phyloP scores from a whole-genome alignment of 139 green algal genomes.

The Axilococcus clingmanii region DNA sequence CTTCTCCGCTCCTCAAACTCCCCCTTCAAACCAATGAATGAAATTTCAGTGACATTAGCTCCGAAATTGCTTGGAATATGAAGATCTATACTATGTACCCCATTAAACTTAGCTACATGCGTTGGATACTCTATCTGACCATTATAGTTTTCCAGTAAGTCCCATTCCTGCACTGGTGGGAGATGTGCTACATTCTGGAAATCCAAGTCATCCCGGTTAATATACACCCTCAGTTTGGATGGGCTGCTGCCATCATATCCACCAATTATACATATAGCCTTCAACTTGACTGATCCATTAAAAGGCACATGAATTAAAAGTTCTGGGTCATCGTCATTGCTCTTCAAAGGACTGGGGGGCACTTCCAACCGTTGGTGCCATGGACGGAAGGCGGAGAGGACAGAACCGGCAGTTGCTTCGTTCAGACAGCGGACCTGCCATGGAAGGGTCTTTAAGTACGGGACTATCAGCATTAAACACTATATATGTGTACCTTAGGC shows the following conservation, averaged over 20 bases:
- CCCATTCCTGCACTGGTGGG: constrained; percentile 68
- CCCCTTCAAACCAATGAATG: constrained; percentile 78
- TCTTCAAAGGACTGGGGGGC: constrained; percentile 29
- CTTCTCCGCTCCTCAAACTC: constrained; percentile 59
- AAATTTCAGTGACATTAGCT: constrained; percentile 43
- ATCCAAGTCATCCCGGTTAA: constrained; percentile 81
- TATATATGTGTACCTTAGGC: constrained; percentile 25
- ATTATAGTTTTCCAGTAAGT: constrained; percentile 49
- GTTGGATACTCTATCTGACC: constrained; percentile 57
- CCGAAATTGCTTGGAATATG: constrained; percentile 61
- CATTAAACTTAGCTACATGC: constrained; percentile 70
- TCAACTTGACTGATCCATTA: constrained; percentile 72
- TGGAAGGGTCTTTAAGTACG: not conserved
- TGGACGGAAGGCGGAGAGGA: constrained; percentile 45
- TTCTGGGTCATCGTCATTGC: constrained; percentile 79
- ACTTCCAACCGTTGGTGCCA: constrained; percentile 56
- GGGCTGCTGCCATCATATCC: constrained; percentile 23
- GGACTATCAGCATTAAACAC: not conserved
- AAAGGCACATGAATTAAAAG: constrained; percentile 84
- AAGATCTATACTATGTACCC: constrained; percentile 68
- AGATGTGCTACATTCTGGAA: constrained; percentile 46
- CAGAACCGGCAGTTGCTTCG: constrained; percentile 48
- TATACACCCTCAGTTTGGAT: constrained; percentile 50
- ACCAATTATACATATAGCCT: constrained; percentile 66
- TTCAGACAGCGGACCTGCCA: constrained; percentile 71